phyloP scores from a whole-genome alignment of 768 basidiomycete genomes.

The Tulasnella sp. region DNA sequence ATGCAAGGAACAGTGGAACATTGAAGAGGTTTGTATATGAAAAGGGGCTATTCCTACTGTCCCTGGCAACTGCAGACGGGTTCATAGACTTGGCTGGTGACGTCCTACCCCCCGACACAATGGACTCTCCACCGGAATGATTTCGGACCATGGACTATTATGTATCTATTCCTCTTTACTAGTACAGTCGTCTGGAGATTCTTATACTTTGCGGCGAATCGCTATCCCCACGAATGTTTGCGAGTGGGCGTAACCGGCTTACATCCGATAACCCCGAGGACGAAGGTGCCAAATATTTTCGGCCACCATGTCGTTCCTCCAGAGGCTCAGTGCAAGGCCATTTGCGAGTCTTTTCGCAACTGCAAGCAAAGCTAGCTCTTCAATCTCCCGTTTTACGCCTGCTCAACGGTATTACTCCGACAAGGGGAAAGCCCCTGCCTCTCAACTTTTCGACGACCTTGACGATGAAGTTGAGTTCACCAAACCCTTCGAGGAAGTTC shows the following conservation, averaged over 20 bases:
- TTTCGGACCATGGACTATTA: not conserved
- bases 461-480: constrained; percentile 21
- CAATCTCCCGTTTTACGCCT: not conserved
- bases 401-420: not conserved
- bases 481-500: constrained; percentile 26
- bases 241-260: not conserved
- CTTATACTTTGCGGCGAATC: too few species aligned
- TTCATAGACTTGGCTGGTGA: not conserved
- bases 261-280: not conserved
- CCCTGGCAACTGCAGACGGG: not conserved
- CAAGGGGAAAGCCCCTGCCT: not conserved
- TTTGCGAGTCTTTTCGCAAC: not conserved
- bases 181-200: not conserved
- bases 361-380: not conserved
- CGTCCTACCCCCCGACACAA: not conserved
- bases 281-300: not conserved
- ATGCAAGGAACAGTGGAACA: not conserved
- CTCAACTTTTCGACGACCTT: constrained; percentile 1
- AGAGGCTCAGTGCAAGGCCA: not conserved
- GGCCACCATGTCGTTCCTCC: constrained; percentile 8
- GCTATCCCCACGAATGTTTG: too few species aligned
- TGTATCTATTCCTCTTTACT: not conserved
- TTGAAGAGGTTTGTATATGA: not conserved
- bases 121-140: not conserved
- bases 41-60: not conserved